These are phyloP conservation scores for Sordariomycetes sp. DNA, from an alignment of 2,329 filamentous ascomycete species.

Conservation along the genomic window DNA sequence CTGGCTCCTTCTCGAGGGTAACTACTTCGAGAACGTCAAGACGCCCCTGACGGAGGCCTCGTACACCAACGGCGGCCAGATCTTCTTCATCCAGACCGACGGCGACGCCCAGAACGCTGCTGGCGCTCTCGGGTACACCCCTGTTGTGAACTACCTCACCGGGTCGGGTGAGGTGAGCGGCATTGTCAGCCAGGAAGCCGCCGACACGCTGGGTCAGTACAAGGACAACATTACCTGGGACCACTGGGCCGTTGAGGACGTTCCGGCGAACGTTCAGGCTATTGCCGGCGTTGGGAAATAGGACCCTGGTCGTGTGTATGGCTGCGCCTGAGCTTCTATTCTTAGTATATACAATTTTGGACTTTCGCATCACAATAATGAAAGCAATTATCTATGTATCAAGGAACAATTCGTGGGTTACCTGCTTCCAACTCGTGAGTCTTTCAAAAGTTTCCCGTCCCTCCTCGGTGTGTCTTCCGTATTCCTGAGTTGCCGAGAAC, in stretches of 20 bases:
- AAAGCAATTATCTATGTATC: too few relatives aligned
- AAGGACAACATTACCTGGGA: conserved; percentile 10
- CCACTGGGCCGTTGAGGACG: conserved; percentile 10
- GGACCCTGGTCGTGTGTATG: too few relatives aligned
- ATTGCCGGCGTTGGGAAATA: conserved; percentile 12
- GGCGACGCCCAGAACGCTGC: conserved; percentile 11
- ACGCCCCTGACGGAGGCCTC: conserved; percentile 20
- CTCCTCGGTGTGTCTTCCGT: too few relatives aligned
- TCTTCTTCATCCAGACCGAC: conserved; percentile 13
- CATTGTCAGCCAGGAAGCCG: conserved; percentile 6
- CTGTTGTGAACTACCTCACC: conserved; percentile 11
- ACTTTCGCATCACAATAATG: too few relatives aligned
- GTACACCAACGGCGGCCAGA: conserved; percentile 11
- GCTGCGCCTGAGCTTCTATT: background rate
- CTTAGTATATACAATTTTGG: background rate
- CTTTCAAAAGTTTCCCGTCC: too few relatives aligned
- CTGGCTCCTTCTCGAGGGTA: conserved; percentile 26
- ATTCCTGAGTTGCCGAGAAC: too few relatives aligned
- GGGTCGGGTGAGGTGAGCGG: conserved; percentile 8
- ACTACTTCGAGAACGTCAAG: conserved; percentile 26
- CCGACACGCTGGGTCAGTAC: conserved; percentile 9
- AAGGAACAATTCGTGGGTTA: too few relatives aligned
- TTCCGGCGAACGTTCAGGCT: conserved; percentile 10
- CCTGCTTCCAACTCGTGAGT: too few relatives aligned
- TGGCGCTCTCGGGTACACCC: conserved; percentile 10